Evolutionary conservation across 306 rosid species (phyloP).

Genomic region (Vicia sativa): DNA sequence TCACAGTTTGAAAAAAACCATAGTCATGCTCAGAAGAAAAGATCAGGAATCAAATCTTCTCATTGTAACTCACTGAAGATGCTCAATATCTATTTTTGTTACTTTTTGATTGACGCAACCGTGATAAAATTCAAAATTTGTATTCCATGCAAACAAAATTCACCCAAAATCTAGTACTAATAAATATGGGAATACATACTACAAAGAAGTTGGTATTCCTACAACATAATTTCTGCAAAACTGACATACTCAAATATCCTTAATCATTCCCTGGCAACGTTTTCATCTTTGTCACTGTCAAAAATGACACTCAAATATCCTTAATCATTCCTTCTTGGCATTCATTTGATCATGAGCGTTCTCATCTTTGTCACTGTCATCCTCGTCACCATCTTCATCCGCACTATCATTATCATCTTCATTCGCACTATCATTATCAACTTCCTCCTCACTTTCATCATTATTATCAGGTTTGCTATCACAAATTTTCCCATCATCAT

Average conservation of each 20-base stretch:
- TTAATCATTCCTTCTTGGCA: constrained; percentile 31
- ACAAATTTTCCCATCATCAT: constrained; percentile 23
- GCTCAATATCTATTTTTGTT: not conserved
- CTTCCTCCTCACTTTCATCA: constrained; percentile 37
- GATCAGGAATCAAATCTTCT: not conserved
- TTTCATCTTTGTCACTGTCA: no score
- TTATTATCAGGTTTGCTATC: constrained; percentile 22
- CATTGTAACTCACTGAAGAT: not conserved
- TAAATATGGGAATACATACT: constrained; percentile 14
- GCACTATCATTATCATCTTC: constrained; percentile 22
- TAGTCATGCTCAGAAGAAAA: not conserved
- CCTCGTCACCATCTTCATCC: constrained; percentile 21
- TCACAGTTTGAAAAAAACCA: no score
- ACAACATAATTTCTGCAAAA: constrained; percentile 16
- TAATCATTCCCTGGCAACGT: no score
- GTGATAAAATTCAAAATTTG: constrained; percentile 39
- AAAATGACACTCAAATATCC: constrained; percentile 14
- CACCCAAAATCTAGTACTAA: constrained; percentile 9
- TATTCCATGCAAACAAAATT: constrained; percentile 12
- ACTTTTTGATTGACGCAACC: not conserved
- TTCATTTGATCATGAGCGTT: constrained; percentile 20
- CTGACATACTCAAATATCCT: constrained; percentile 13
- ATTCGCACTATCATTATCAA: constrained; percentile 29
- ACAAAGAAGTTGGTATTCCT: constrained; percentile 15
- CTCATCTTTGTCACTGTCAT: constrained; percentile 17